Percentiles rank a stretch among this genome's conserved stretches.
These are phyloP conservation scores for Pestalotiopsis sp. DNA, from an alignment of 2,329 filamentous ascomycete genomes.

Conservation along the genomic window DNA sequence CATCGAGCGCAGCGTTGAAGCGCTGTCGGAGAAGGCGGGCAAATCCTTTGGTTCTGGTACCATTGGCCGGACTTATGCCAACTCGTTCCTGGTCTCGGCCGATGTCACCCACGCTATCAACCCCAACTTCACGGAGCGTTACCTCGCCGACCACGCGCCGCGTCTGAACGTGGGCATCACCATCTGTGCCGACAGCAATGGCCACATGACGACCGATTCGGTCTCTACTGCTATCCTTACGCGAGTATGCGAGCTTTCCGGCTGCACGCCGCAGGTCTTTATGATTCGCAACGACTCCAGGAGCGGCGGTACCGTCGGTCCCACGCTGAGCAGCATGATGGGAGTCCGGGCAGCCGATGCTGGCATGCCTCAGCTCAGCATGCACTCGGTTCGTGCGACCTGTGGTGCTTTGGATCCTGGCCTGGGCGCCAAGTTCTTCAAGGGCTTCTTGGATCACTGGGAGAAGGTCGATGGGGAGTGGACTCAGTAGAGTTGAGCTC, in stretches of 20 bases:
- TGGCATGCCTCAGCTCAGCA: conserved; percentile 87
- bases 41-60: conserved; percentile 59
- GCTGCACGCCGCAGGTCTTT: conserved; percentile 78
- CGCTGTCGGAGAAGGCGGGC: conserved; percentile 43
- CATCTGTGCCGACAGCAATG: conserved; percentile 82
- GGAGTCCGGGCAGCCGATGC: conserved; percentile 85
- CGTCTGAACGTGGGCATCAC: conserved; percentile 86
- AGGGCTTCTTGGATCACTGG: conserved; percentile 85
- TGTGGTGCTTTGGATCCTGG: conserved; percentile 86
- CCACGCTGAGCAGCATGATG: conserved; percentile 79
- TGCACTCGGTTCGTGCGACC: conserved; percentile 91
- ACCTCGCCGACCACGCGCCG: conserved; percentile 84
- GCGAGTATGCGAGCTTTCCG: conserved; percentile 75
- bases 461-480: conserved; percentile 86
- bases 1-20: conserved; percentile 81
- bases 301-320: conserved; percentile 92
- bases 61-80: conserved; percentile 82
- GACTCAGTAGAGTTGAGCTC: conserved; percentile 28
- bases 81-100: conserved; percentile 88
- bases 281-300: conserved; percentile 93
- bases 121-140: conserved; percentile 86
- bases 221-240: conserved; percentile 81
- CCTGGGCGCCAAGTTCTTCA: conserved; percentile 84
- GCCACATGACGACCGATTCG: conserved; percentile 94
- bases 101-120: conserved; percentile 95